Percentiles rank a stretch among this genome's conserved stretches.
Conservation (phyloP, 106 monocot genomes). For the Platanthera zijinensis region DNA sequence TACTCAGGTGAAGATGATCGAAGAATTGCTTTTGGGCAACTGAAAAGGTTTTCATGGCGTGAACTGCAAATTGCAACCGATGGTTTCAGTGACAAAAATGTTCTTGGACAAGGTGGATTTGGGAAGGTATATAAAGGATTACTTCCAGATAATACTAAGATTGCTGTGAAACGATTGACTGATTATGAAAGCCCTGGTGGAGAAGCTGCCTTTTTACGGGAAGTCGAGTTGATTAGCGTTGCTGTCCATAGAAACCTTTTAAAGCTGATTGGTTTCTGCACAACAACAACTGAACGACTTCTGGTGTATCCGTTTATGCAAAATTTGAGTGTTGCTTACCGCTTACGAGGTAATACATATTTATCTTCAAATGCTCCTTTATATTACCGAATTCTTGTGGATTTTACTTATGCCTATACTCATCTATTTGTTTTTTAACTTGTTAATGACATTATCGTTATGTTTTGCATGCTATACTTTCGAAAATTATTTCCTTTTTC, state of each 20-base stretch:
- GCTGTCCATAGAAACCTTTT: constrained; percentile 59
- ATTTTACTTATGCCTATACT: background rate
- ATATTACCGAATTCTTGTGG: background rate
- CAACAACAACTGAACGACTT: constrained; percentile 38
- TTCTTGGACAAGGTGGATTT: constrained; percentile 62
- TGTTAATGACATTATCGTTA: background rate
- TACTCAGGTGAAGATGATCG: constrained; percentile 41
- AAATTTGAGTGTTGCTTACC: constrained; percentile 53
- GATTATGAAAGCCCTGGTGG: constrained; percentile 45
- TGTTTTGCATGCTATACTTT: too few relatives aligned
- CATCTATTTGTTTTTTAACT: background rate
- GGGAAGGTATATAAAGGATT: constrained; percentile 56
- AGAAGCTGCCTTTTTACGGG: constrained; percentile 48
- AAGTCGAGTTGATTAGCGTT: constrained; percentile 59
- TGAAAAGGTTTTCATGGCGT: constrained; percentile 49
- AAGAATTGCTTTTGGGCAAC: constrained; percentile 38
- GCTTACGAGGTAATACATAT: constrained; percentile 40
- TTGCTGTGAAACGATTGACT: constrained; percentile 46
- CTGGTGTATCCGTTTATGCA: constrained; percentile 62
- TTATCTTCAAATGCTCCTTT: background rate
- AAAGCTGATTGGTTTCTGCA: constrained; percentile 51
- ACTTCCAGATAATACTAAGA: constrained; percentile 32
- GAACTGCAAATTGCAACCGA: constrained; percentile 56
- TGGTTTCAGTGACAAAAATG: constrained; percentile 44
- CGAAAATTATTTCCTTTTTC: too few relatives aligned